Evolutionary conservation across 805 yeast species (phyloP), one percentile per base, ranked within the genome.

Genomic region (Yarrowia sp.): DNA sequence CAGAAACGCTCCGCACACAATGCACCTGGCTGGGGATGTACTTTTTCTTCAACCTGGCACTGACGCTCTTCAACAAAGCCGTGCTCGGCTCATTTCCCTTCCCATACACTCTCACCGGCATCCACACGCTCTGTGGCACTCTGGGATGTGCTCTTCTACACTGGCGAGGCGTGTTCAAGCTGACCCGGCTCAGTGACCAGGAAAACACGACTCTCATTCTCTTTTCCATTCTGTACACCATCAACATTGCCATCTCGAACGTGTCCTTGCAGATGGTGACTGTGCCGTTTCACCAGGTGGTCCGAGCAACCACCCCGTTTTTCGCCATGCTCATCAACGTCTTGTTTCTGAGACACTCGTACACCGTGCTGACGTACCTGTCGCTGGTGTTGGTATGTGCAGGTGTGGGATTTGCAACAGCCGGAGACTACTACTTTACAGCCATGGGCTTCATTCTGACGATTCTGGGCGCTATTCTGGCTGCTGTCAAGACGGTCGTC

Each of bases 221-320:
- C 65, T 71, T 71, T 60, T 69, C 73, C 39, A 66, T 69, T 33
- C 68, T 71, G 45, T 71, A 71, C 69, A 70, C 73, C 48, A 69
- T 71, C 68, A 71, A 71, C 67, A 71, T 71, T 51, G 73, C 73
- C 48, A 71, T 71, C 47, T 69, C 72, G 13, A 71, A 71, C 51
- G 73, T 71, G 44, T 71, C 73, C 32, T 67, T 71, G 47, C 68
- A 71, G 47, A 67, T 71, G 65, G 73, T 71, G 44, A 71, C 73
- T 45, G 73, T 71, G 17, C 73, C 73, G 8, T 71, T 71, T 64
- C 73, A 71, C 48, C 73, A 71, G 67, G 68, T 71, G 18, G 72
- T 71, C 50, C 68, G 73, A 33, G 73, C 73, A 14, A 71, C 70
- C 66, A 71, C 73, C 13, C 73, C 73, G 17, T 61, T 71, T 42